Evolutionary conservation across 306 rosid genomes (phyloP), one percentile per base, ranked within the genome.

Genomic region (Begonia masoniana): DNA sequence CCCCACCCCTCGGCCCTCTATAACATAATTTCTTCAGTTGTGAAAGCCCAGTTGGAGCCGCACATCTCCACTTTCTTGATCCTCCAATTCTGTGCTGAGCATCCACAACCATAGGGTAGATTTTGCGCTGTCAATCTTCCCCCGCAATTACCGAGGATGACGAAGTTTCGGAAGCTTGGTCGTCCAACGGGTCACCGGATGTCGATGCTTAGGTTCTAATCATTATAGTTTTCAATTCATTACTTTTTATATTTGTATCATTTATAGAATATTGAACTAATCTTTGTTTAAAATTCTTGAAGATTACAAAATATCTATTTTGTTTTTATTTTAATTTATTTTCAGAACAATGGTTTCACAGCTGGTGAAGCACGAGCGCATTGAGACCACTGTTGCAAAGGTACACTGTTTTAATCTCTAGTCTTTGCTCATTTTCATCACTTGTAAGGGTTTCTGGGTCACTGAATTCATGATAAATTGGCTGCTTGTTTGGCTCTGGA

Each of bases 361-460:
- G 71, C 57, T 91, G 77, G 96, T 91, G 67, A 91, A 81, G 82
- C 94, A 91, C 47, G 93, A 91, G 69, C 94, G 99, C 12, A 83
- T 91, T 9, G 99, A 91, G 84, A 91, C 99, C 64, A 91, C 99
- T 47, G 77, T 86, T 59, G 75, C 94, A 62, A 91, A 91, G 96
- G 97, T 78, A 61, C 12, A 2, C 7, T 23, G 12, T 6, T 17
- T 19, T 5, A 14, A 14, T 10, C 31, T 45, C 36, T 21, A 13
- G 7, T 24, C 15, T 43, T 45, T 24, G 21, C 13, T 14, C 17
- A 45, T 10, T 23, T 19, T 13, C 7, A 8, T 15, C 12, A 21
- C 17, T 12, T 12, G 2, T 12, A 3, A 10, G 49, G 15, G n/a
- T 10, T 43, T n/a, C 49, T 45, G 4, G 4, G 15, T 45, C 13